Conservation (phyloP, 768 basidiomycete species). For the Collybiopsis luxurians region DNA sequence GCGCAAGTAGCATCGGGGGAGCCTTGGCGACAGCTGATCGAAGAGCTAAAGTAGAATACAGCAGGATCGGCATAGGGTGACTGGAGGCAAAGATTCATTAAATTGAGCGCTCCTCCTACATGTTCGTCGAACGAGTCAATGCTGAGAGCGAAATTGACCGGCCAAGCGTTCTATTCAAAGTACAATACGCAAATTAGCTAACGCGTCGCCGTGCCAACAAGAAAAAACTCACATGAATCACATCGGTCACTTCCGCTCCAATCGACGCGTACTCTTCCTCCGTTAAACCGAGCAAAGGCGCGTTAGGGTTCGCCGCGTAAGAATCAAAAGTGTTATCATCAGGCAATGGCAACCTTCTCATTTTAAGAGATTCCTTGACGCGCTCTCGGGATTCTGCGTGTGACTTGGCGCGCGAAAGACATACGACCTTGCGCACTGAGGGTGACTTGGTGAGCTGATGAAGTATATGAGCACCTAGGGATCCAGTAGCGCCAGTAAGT, state of each 20-base stretch:
- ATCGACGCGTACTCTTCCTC: conserved; percentile 33
- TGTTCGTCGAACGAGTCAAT: conserved; percentile 38
- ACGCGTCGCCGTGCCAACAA: not conserved
- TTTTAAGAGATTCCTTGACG: conserved; percentile 37
- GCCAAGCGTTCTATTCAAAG: conserved; percentile 47
- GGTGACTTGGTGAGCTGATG: conserved; percentile 35
- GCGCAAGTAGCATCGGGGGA: conserved; percentile 24
- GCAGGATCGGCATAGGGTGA: conserved; percentile 30
- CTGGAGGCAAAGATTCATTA: conserved; percentile 45
- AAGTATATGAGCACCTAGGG: conserved; percentile 54
- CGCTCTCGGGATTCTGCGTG: conserved; percentile 41
- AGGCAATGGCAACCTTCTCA: conserved; percentile 27
- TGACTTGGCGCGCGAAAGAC: conserved; percentile 46
- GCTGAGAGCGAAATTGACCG: conserved; percentile 51
- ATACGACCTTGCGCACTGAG: conserved; percentile 41
- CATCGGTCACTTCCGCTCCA: conserved; percentile 31
- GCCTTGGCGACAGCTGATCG: conserved; percentile 37
- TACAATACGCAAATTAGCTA: not conserved
- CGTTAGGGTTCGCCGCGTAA: conserved; percentile 41
- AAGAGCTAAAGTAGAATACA: conserved; percentile 51
- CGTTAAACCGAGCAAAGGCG: conserved; percentile 37
- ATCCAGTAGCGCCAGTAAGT: conserved; percentile 53
- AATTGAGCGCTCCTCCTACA: conserved; percentile 46
- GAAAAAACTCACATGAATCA: conserved; percentile 40
- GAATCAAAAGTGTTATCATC: conserved; percentile 30